Evolutionary conservation across 169 alveolate genomes (phyloP).

Genomic region (Plasmodium fragile): DNA sequence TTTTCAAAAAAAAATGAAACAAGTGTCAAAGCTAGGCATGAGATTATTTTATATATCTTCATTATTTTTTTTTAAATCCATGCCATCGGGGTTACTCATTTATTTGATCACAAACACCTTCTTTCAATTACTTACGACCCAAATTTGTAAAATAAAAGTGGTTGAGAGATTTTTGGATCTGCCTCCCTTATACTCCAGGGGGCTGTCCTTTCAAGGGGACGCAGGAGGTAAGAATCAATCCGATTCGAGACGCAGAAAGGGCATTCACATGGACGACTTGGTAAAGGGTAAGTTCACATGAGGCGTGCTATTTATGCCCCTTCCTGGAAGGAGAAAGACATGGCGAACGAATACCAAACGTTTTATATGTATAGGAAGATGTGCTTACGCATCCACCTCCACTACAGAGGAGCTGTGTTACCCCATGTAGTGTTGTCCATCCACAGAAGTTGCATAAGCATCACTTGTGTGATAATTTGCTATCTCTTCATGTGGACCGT

Average conservation of each 20-base stretch:
- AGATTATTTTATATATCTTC: slow-evolving; percentile 58
- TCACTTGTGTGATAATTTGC: not conserved
- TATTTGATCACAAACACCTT: slow-evolving; percentile 60
- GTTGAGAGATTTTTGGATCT: slow-evolving; percentile 39
- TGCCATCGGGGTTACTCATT: slow-evolving; percentile 65
- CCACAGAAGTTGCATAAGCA: not conserved
- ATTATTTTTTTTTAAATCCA: slow-evolving; percentile 54
- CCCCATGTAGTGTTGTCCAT: not conserved
- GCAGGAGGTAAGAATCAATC: not conserved
- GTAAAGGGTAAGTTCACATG: slow-evolving; percentile 7
- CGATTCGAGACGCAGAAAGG: not conserved
- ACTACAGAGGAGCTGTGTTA: not conserved
- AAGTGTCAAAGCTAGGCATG: slow-evolving; percentile 29
- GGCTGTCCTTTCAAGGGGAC: not conserved
- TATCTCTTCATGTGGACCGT: not conserved
- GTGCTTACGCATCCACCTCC: not conserved
- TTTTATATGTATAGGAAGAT: not conserved
- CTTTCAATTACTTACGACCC: slow-evolving; percentile 52
- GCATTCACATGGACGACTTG: slow-evolving; percentile 40
- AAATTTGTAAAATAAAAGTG: slow-evolving; percentile 51
- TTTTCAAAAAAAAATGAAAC: slow-evolving; percentile 62
- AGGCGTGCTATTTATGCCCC: not conserved
- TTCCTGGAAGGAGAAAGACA: not conserved
- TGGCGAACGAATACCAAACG: not conserved
- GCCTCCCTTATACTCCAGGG: slow-evolving; percentile 57